A percentile compares a stretch with the other conserved stretches of the same genome.
These are phyloP conservation scores for Ormosia semicastrata DNA, from an alignment of 306 rosid species.

Conservation along the genomic window DNA sequence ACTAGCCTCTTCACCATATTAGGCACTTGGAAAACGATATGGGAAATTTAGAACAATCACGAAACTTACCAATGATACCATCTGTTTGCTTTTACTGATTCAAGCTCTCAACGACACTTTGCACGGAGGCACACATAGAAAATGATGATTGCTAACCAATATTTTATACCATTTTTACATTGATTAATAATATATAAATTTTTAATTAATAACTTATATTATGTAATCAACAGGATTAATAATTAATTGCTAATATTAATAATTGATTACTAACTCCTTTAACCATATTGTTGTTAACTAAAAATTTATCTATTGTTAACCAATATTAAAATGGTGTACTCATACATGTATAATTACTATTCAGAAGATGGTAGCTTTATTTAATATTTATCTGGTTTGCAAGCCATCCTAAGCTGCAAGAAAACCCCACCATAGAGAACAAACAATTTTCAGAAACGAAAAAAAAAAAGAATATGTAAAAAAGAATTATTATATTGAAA, in stretches of 20 bases:
- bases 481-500: neutral
- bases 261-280: no score
- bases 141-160: no score
- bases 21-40: conserved; percentile 45
- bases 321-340: no score
- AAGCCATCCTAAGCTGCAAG: neutral
- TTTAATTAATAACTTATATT: no score
- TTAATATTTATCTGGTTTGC: conserved; percentile 15
- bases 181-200: no score
- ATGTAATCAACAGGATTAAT: no score
- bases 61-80: conserved; percentile 40
- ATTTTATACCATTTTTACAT: no score
- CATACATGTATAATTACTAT: neutral
- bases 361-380: conserved; percentile 11
- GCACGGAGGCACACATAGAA: conserved; percentile 22
- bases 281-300: no score
- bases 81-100: conserved; percentile 33
- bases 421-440: neutral
- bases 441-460: neutral
- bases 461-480: neutral
- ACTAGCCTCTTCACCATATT: conserved; percentile 45
- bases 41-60: conserved; percentile 50
- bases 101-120: conserved; percentile 44
- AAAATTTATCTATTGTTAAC: no score
- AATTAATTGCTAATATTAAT: no score